phyloP scores from a whole-genome alignment of 2,329 filamentous ascomycete species.

The Boeremia exigua region DNA sequence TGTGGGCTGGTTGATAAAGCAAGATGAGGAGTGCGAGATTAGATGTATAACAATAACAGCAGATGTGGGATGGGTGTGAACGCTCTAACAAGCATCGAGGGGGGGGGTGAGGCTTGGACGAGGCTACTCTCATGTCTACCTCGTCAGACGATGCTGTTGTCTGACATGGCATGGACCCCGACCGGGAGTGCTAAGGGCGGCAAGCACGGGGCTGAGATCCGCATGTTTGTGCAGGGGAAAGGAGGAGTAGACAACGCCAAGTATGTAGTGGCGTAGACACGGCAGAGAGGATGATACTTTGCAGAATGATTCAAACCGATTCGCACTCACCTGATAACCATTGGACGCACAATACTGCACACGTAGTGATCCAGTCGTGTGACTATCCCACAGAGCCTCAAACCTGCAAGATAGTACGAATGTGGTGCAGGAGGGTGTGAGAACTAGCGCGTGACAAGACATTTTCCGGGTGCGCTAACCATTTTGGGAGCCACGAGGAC shows the following conservation, averaged over 20 bases:
- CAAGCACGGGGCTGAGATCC: background rate
- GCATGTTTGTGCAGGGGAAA: background rate
- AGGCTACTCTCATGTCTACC: background rate
- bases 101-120: background rate
- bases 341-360: background rate
- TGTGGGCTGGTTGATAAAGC: background rate
- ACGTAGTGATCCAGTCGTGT: background rate
- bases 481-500: conserved; percentile 24
- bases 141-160: background rate
- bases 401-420: conserved; percentile 8
- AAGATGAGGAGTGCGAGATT: no score
- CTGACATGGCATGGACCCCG: background rate
- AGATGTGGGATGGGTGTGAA: background rate
- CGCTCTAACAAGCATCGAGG: background rate
- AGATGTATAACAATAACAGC: background rate
- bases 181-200: background rate
- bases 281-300: background rate
- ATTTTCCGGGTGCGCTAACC: conserved; percentile 27
- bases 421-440: conserved; percentile 16
- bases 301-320: background rate
- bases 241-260: conserved; percentile 5
- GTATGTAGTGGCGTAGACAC: conserved; percentile 6
- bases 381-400: conserved; percentile 1
- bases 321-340: conserved; percentile 14
- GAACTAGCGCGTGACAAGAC: conserved; percentile 27